These are phyloP conservation scores for Dendrocalamus sinicus DNA, from an alignment of 176 grass and related monocot genomes.

Conservation along the genomic window DNA sequence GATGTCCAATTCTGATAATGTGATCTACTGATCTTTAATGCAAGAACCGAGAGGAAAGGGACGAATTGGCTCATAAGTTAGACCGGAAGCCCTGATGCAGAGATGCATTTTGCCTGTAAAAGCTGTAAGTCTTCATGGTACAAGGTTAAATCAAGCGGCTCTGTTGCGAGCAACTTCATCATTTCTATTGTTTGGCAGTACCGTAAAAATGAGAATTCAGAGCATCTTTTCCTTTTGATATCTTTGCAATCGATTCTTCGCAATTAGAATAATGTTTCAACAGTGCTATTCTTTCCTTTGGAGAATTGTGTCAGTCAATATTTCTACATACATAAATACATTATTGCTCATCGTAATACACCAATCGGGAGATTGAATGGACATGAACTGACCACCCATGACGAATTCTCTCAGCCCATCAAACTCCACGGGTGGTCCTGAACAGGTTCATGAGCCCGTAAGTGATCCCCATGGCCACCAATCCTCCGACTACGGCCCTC, in stretches of 20 bases:
- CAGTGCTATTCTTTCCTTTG: background rate
- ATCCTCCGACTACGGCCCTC: conserved; percentile 58
- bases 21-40: background rate
- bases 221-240: background rate
- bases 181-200: background rate
- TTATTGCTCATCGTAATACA: background rate
- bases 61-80: background rate
- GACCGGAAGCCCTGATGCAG: background rate
- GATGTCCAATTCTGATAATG: background rate
- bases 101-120: background rate
- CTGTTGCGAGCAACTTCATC: background rate
- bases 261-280: background rate
- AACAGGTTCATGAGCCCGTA: conserved; percentile 70
- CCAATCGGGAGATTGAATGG: background rate
- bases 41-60: background rate
- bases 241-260: background rate
- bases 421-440: conserved; percentile 34
- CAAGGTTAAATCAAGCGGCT: background rate
- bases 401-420: background rate
- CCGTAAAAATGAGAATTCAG: background rate
- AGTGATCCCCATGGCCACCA: conserved; percentile 67
- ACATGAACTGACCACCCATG: background rate
- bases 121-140: background rate
- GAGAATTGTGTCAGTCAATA: background rate
- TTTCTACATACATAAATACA: background rate